phyloP scores from a whole-genome alignment of 2,329 filamentous ascomycete genomes.

The Neoarthrinium moseri region DNA sequence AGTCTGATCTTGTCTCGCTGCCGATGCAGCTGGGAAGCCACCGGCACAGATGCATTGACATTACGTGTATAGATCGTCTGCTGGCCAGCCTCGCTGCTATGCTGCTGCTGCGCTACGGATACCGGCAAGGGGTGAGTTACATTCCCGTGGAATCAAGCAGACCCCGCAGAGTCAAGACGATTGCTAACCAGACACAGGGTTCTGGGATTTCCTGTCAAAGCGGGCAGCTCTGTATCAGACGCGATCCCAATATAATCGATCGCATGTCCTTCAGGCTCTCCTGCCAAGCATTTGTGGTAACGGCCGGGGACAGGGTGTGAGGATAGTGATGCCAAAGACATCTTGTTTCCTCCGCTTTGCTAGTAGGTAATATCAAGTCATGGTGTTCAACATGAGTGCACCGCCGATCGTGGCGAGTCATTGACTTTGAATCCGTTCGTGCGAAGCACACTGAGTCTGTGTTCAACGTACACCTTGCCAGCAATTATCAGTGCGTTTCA shows the following conservation, averaged over 20 bases:
- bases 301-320: no score
- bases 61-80: slow-evolving; percentile 10
- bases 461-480: no score
- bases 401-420: no score
- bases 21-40: neutral
- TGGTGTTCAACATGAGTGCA: no score
- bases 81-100: slow-evolving; percentile 13
- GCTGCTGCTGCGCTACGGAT: slow-evolving; percentile 12
- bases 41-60: neutral
- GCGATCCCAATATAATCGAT: slow-evolving; percentile 11
- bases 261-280: no score
- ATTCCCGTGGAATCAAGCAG: neutral
- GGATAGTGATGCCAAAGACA: no score
- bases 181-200: slow-evolving; percentile 5
- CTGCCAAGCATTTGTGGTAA: no score
- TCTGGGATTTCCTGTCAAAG: slow-evolving; percentile 13
- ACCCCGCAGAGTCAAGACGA: neutral
- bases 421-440: no score
- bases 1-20: no score
- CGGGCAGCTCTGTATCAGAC: slow-evolving; percentile 11
- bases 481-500: no score
- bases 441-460: no score
- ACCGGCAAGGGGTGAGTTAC: slow-evolving; percentile 14
- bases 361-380: no score
- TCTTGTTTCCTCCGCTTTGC: neutral